phyloP scores from a whole-genome alignment of 345 rosid genomes.

The Eucalyptus guilfoylei region DNA sequence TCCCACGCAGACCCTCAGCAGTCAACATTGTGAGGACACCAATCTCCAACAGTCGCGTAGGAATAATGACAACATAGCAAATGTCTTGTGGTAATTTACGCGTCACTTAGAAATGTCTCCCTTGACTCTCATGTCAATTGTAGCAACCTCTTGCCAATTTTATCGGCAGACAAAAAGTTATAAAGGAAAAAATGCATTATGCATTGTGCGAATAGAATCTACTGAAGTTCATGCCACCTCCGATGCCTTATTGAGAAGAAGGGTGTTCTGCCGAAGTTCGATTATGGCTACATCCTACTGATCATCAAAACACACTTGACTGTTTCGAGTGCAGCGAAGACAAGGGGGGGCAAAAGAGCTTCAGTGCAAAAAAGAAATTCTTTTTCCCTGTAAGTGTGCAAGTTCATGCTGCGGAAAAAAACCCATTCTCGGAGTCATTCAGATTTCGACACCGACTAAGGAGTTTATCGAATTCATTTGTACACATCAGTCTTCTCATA shows the following conservation, averaged over 20 bases:
- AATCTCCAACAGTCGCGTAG: neutral
- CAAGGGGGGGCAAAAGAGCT: neutral
- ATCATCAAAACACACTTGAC: neutral
- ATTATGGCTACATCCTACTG: neutral
- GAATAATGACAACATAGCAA: neutral
- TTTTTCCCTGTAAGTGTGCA: neutral
- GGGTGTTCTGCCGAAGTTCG: neutral
- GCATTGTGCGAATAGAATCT: neutral
- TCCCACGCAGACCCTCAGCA: neutral
- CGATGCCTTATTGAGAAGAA: neutral
- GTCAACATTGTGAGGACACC: neutral
- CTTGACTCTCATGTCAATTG: neutral
- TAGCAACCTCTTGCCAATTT: neutral
- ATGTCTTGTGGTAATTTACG: neutral
- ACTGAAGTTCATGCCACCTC: neutral
- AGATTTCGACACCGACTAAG: neutral
- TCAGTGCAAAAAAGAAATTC: neutral
- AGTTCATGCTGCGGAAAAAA: neutral
- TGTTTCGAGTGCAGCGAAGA: neutral
- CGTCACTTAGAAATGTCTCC: neutral
- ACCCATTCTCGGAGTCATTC: neutral
- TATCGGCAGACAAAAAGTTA: neutral
- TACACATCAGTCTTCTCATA: neutral
- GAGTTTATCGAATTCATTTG: neutral
- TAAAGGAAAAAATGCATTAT: neutral